A percentile compares a stretch with the other conserved stretches of the same genome.
Conservation (phyloP, 345 rosid genomes). For the Streptanthus diversifolius region DNA sequence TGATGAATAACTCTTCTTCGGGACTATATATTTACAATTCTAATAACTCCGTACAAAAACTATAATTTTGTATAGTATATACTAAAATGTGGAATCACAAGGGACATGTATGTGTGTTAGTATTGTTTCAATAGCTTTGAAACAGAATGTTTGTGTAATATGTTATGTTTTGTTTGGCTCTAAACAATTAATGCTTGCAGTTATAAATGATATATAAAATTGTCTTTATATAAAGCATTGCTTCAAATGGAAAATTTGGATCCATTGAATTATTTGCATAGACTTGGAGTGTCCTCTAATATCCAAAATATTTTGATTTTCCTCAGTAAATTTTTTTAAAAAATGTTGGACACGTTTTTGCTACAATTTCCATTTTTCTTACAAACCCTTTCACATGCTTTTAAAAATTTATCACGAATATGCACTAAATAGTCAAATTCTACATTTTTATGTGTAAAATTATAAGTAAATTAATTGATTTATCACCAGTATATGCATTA, state of each 20-base stretch:
- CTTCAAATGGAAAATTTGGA: background rate
- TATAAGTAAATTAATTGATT: background rate
- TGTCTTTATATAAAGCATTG: background rate
- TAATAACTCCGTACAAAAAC: background rate
- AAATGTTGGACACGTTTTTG: background rate
- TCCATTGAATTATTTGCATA: background rate
- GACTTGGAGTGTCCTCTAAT: background rate
- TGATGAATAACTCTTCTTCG: background rate
- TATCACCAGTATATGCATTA: background rate
- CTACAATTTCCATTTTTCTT: background rate
- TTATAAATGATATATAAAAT: background rate
- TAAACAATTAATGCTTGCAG: background rate
- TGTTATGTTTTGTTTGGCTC: constrained; percentile 1
- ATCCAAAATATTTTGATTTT: background rate
- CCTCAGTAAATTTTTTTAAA: background rate
- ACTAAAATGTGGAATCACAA: background rate
- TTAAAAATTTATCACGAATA: background rate
- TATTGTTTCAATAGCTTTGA: background rate
- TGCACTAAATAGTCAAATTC: background rate
- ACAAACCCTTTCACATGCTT: background rate
- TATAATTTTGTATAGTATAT: background rate
- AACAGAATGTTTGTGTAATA: constrained; percentile 6
- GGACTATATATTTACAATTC: background rate
- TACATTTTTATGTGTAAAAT: background rate
- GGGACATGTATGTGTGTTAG: background rate